These are phyloP conservation scores for Aspergillus nidulans DNA, from an alignment of 495 filamentous ascomycete species.

Conservation along the genomic window DNA sequence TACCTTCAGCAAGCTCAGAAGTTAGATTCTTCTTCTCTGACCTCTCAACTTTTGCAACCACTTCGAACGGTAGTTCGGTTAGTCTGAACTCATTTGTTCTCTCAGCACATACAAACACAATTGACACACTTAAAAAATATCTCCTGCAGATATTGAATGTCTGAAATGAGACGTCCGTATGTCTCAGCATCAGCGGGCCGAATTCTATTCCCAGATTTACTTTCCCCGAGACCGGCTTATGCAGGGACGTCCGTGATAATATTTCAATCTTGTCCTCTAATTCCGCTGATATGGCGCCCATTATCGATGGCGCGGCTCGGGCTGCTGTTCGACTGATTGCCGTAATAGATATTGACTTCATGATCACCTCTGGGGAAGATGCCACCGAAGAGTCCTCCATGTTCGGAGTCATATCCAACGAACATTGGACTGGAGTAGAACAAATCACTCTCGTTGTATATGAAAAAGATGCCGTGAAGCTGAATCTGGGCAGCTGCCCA, in stretches of 20 bases:
- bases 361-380: conserved; percentile 3
- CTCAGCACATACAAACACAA: conserved; percentile 12
- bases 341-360: conserved; percentile 7
- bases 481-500: conserved; percentile 7
- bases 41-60: neutral
- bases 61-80: neutral
- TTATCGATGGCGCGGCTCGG: conserved; percentile 10
- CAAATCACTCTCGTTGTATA: conserved; percentile 8
- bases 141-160: conserved; percentile 12
- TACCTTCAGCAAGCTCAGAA: neutral
- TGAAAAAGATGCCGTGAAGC: conserved; percentile 9
- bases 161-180: conserved; percentile 11
- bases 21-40: neutral
- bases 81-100: conserved; percentile 7
- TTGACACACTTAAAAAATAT: conserved; percentile 4
- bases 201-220: conserved; percentile 5
- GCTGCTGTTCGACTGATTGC: conserved; percentile 9
- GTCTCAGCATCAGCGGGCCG: conserved; percentile 8
- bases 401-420: neutral
- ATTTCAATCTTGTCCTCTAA: conserved; percentile 12
- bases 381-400: neutral
- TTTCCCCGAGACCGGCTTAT: conserved; percentile 6
- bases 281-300: conserved; percentile 10
- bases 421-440: neutral
- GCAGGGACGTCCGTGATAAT: conserved; percentile 3